Percentiles rank a stretch among this genome's conserved stretches.
phyloP scores from a whole-genome alignment of 352 stramenopile species.

The Pythium dissotocum region DNA sequence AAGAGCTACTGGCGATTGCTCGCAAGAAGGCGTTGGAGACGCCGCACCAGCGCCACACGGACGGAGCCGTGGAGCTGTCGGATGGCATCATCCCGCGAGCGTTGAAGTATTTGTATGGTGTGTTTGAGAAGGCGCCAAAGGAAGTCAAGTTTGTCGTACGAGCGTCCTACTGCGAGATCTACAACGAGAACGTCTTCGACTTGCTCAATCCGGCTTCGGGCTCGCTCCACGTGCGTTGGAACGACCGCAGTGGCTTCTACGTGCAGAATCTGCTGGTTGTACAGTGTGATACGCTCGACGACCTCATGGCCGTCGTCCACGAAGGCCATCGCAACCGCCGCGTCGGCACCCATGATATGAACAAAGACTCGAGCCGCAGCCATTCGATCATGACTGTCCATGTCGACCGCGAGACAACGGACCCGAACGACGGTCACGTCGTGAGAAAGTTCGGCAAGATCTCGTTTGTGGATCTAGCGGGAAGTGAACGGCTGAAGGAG shows the following conservation, averaged over 20 bases:
- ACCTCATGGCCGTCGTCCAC: conserved; percentile 72
- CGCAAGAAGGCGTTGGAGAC: conserved; percentile 26
- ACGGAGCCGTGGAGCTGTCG: conserved; percentile 38
- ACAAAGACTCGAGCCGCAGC: conserved; percentile 79
- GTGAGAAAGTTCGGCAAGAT: conserved; percentile 74
- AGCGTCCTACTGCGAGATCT: conserved; percentile 82
- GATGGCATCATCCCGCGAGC: conserved; percentile 72
- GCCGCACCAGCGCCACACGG: neutral
- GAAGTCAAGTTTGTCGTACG: conserved; percentile 65
- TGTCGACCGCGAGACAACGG: conserved; percentile 58
- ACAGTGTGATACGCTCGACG: conserved; percentile 69
- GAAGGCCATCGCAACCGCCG: conserved; percentile 73
- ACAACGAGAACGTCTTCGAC: conserved; percentile 85
- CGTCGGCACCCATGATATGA: conserved; percentile 72
- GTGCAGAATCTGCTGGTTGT: conserved; percentile 78
- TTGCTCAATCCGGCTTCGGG: conserved; percentile 67
- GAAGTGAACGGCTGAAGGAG: conserved; percentile 74
- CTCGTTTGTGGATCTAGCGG: conserved; percentile 80
- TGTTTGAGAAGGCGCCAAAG: conserved; percentile 45
- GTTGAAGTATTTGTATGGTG: conserved; percentile 65
- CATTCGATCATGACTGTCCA: conserved; percentile 79
- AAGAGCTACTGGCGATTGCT: conserved; percentile 52
- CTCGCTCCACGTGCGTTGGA: conserved; percentile 71
- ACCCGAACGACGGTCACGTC: conserved; percentile 46
- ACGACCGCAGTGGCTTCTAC: conserved; percentile 73